Conservation (phyloP, 2,329 filamentous ascomycete species). For the Exophiala phaeomuriformis region DNA sequence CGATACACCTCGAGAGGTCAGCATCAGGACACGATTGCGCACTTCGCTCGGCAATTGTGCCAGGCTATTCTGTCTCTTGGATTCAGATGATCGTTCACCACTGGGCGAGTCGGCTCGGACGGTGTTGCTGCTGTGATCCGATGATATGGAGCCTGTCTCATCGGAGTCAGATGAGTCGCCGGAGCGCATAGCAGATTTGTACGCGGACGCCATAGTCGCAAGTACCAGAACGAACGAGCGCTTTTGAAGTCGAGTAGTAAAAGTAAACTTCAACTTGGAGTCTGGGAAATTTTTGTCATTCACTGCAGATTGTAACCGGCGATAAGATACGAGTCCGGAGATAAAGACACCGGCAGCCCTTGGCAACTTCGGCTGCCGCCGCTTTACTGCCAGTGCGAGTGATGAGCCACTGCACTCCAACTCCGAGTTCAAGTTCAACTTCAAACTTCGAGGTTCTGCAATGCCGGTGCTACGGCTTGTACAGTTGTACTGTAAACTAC, state of each 20-base stretch:
- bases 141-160: conserved; percentile 28
- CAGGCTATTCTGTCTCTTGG: conserved; percentile 46
- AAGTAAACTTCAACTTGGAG: background rate
- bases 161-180: conserved; percentile 25
- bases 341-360: background rate
- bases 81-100: conserved; percentile 45
- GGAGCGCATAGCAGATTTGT: conserved; percentile 43
- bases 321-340: background rate
- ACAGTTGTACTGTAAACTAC: too few relatives aligned
- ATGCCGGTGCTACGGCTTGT: too few relatives aligned
- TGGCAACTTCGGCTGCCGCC: background rate
- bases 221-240: background rate
- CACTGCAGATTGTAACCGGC: background rate
- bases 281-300: conserved; percentile 5
- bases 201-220: conserved; percentile 48
- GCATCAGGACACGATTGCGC: conserved; percentile 65
- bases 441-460: too few relatives aligned
- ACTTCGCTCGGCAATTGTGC: conserved; percentile 27
- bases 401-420: too few relatives aligned
- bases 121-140: conserved; percentile 36
- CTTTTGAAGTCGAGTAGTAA: background rate
- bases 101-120: conserved; percentile 25
- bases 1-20: conserved; percentile 88
- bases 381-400: background rate
- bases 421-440: too few relatives aligned